These are phyloP conservation scores for Podochytrium sp. DNA, from an alignment of 192 early-diverging fungal genomes.

Conservation along the genomic window DNA sequence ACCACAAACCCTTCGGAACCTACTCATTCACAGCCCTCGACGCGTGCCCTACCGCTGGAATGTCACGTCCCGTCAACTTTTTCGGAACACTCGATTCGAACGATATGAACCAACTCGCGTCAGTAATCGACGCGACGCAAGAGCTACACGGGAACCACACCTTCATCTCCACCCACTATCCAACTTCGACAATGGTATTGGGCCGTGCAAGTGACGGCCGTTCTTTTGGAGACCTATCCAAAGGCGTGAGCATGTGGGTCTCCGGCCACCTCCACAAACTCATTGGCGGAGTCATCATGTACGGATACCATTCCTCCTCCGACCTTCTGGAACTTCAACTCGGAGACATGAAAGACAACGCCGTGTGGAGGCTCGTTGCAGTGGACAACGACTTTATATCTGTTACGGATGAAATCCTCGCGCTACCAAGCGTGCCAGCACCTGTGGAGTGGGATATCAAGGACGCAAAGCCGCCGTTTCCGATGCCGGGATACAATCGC, in stretches of 20 bases:
- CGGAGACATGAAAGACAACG: slow-evolving; percentile 89
- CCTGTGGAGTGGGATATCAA: slow-evolving; percentile 24
- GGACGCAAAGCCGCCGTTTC: slow-evolving; percentile 24
- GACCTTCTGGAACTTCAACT: slow-evolving; percentile 72
- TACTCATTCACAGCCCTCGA: slow-evolving; percentile 87
- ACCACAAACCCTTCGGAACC: too few species aligned
- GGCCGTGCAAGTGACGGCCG: slow-evolving; percentile 64
- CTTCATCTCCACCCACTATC: slow-evolving; percentile 75
- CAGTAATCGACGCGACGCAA: slow-evolving; percentile 46
- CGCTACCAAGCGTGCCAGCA: slow-evolving; percentile 63
- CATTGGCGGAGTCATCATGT: slow-evolving; percentile 53
- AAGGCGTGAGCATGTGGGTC: slow-evolving; percentile 73
- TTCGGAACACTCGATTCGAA: slow-evolving; percentile 79
- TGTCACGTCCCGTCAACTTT: slow-evolving; percentile 85
- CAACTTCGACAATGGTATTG: slow-evolving; percentile 76
- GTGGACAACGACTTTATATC: slow-evolving; percentile 87
- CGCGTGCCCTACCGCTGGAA: slow-evolving; percentile 56
- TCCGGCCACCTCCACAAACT: slow-evolving; percentile 87
- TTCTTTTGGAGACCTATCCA: slow-evolving; percentile 63
- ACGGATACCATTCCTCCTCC: slow-evolving; percentile 35
- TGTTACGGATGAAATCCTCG: slow-evolving; percentile 75
- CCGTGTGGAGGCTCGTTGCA: slow-evolving; percentile 76
- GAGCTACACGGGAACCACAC: slow-evolving; percentile 58
- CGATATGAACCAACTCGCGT: slow-evolving; percentile 74
- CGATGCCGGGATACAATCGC: not conserved